Evolutionary conservation across 345 rosid species (phyloP).

Genomic region (Corymbia maculata): DNA sequence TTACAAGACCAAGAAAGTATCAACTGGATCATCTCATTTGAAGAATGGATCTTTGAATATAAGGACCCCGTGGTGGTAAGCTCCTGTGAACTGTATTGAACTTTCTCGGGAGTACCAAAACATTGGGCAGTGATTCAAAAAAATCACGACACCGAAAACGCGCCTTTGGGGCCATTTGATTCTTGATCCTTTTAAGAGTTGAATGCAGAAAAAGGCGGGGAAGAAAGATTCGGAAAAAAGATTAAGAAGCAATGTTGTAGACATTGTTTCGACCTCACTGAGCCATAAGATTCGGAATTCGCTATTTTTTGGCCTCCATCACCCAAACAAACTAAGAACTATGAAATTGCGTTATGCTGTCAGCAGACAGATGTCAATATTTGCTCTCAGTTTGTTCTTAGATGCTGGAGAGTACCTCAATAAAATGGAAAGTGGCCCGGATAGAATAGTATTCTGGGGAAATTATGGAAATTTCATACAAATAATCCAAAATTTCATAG

Average conservation of each 20-base stretch:
- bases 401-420: background rate
- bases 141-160: background rate
- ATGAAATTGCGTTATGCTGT: background rate
- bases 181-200: background rate
- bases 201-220: background rate
- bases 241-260: background rate
- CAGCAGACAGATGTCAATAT: background rate
- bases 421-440: background rate
- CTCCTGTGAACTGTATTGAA: background rate
- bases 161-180: background rate
- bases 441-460: background rate
- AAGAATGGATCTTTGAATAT: conserved; percentile 46
- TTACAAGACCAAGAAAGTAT: conserved; percentile 39
- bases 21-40: conserved; percentile 15
- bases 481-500: background rate
- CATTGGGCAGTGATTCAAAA: background rate
- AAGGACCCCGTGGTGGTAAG: conserved; percentile 83
- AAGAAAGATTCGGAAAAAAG: background rate
- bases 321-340: background rate
- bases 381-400: background rate
- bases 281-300: background rate
- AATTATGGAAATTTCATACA: background rate
- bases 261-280: background rate
- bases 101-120: background rate
- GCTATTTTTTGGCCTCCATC: background rate